Percentiles rank a stretch among this genome's conserved stretches.
These are phyloP conservation scores for Entomortierella beljakovae DNA, from an alignment of 192 early-diverging fungal genomes.

Conservation along the genomic window DNA sequence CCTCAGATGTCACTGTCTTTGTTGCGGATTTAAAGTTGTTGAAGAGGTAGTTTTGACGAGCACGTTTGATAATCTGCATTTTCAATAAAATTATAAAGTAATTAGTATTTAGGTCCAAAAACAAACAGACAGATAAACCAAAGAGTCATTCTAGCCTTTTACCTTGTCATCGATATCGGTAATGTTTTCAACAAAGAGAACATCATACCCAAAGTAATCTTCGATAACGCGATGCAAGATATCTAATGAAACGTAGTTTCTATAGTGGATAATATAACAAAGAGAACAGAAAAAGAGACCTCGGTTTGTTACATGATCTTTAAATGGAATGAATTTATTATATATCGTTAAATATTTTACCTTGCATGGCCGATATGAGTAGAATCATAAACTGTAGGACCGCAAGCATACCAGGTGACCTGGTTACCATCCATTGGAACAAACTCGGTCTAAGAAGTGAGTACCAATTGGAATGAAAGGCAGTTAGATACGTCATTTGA, in stretches of 20 bases:
- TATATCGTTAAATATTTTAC: conserved; percentile 43
- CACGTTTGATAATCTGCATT: conserved; percentile 85
- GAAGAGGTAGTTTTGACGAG: conserved; percentile 88
- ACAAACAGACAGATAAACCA: background rate
- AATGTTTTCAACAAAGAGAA: conserved; percentile 96
- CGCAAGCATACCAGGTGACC: conserved; percentile 98
- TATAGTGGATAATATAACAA: conserved; percentile 32
- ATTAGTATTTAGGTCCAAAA: background rate
- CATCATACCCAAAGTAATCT: conserved; percentile 96
- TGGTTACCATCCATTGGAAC: conserved; percentile 82
- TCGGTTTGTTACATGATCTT: conserved; percentile 1
- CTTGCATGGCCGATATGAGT: conserved; percentile 97
- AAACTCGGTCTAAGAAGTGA: conserved; percentile 80
- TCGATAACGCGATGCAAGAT: conserved; percentile 93
- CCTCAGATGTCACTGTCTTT: conserved; percentile 56
- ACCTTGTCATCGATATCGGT: conserved; percentile 99
- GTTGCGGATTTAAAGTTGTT: conserved; percentile 61
- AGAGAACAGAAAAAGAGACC: conserved; percentile 1
- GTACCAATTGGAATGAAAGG: background rate
- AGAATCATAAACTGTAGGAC: conserved; percentile 97
- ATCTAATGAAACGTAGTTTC: conserved; percentile 93
- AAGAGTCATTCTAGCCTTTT: background rate
- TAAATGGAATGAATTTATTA: background rate
- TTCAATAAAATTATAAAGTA: background rate
- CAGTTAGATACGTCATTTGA: background rate